phyloP scores from a whole-genome alignment of 2,329 filamentous ascomycete genomes.

The Colletotrichum graminicola region DNA sequence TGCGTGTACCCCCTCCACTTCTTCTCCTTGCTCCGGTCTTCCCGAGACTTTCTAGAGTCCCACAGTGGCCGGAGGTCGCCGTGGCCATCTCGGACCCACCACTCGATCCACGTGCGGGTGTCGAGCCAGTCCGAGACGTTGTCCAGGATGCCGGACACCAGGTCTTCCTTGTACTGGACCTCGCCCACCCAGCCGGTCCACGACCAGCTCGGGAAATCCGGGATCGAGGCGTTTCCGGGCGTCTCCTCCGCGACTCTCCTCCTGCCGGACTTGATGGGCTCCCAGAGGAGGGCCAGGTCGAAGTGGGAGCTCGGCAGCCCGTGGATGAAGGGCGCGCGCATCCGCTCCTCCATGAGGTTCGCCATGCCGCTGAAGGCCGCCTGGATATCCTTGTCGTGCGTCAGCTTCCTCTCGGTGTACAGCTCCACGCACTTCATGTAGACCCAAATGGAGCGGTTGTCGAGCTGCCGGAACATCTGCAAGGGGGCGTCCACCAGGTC shows the following conservation, averaged over 20 bases:
- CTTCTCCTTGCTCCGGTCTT: not conserved
- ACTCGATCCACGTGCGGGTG: not conserved
- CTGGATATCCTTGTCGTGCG: not conserved
- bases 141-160: not conserved
- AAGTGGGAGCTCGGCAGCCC: not conserved
- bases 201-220: not conserved
- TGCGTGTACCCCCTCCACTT: not conserved
- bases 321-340: not conserved
- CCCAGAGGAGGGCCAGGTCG: not conserved
- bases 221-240: not conserved
- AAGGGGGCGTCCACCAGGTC: not conserved
- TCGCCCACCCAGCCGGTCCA: not conserved
- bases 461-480: not conserved
- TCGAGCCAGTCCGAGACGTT: slow-evolving; percentile 1
- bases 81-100: not conserved
- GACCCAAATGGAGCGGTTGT: not conserved
- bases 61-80: not conserved
- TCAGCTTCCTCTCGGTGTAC: not conserved
- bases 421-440: not conserved
- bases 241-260: not conserved
- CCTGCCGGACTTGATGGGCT: not conserved
- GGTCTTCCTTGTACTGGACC: not conserved
- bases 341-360: not conserved
- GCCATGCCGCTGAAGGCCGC: not conserved
- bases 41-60: not conserved